phyloP scores from a whole-genome alignment of 2,329 filamentous ascomycete genomes.

The Penicillium oxalicum region DNA sequence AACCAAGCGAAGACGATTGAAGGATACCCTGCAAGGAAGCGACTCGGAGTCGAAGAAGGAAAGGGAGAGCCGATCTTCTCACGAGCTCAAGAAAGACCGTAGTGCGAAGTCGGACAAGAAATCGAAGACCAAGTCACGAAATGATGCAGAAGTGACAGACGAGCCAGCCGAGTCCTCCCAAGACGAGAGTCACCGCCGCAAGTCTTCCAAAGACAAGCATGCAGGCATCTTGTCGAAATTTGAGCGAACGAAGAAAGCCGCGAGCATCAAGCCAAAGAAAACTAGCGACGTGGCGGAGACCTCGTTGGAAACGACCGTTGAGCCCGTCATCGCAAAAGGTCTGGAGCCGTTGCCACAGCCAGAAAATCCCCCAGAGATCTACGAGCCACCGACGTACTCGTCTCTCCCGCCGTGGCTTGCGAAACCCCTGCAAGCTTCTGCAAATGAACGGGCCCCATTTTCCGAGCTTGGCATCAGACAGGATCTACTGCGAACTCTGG shows the following conservation, averaged over 20 bases:
- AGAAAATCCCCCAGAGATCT: slow-evolving; percentile 50
- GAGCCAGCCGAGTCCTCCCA: slow-evolving; percentile 14
- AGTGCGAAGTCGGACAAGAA: slow-evolving; percentile 24
- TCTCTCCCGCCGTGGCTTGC: slow-evolving; percentile 77
- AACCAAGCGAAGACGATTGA: slow-evolving; percentile 23
- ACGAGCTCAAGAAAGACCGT: slow-evolving; percentile 10
- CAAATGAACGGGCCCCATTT: slow-evolving; percentile 58
- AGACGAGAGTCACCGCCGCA: slow-evolving; percentile 15
- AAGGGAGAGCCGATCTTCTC: slow-evolving; percentile 11
- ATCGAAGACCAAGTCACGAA: slow-evolving; percentile 25
- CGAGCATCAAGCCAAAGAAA: slow-evolving; percentile 33
- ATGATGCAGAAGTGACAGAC: slow-evolving; percentile 1
- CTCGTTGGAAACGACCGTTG: slow-evolving; percentile 14
- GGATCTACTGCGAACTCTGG: slow-evolving; percentile 57
- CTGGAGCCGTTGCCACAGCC: slow-evolving; percentile 76
- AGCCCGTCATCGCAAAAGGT: slow-evolving; percentile 44
- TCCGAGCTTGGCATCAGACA: slow-evolving; percentile 56
- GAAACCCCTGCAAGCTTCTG: slow-evolving; percentile 63
- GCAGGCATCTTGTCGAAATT: slow-evolving; percentile 36
- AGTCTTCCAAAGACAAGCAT: slow-evolving; percentile 28
- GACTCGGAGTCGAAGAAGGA: slow-evolving; percentile 26
- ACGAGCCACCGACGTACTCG: slow-evolving; percentile 62
- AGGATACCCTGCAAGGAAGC: slow-evolving; percentile 21
- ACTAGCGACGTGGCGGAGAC: slow-evolving; percentile 5
- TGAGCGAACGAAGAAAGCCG: slow-evolving; percentile 28